Evolutionary conservation across 1,139 yeast species (phyloP), one percentile per base, ranked within the genome.

Genomic region (Sugiyamaella novakii): DNA sequence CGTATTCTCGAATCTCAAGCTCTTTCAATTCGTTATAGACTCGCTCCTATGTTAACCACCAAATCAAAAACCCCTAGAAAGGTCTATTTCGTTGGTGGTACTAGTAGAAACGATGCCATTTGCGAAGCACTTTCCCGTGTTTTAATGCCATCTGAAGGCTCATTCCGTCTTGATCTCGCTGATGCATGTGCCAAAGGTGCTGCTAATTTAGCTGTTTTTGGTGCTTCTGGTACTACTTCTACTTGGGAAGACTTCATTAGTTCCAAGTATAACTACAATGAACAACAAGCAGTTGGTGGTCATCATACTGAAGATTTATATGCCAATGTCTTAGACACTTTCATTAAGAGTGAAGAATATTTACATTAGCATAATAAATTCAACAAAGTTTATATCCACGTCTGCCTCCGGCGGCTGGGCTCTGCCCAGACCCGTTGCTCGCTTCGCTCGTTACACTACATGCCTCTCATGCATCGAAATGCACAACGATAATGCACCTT

Each of bases 101-200:
- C 91, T 1, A 83, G 94, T 12, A 79, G 80, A 47, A 89, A 89
- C 66, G 56, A 65, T 27, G 78, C 87, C 24, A 83, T 89, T 45
- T 81, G 88, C 39, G 65, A 69, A 21, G 83, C 80, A 52, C 83
- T 87, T 75, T 81, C 91, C 2, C 74, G 83, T 11, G 83, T 89
- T 5, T 68, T 89, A 34, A 89, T 91, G 3, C 76, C 79, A 7
- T 53, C 61, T 1, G 71, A 77, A 15, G 94, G 92, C 2, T 81
- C 84, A 51, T 87, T 69, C 65, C 79, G 81, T 55, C 84, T 84
- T 24, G 92, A 87, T 60, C 79, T 87, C 43, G 82, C 92, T 5
- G 89, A 89, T 67, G 95, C 96, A 1, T 89, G 97, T 75, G 97
- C 96, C 1, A 70, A 87, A 43, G 97, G 97, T n/a, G 96, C 96